Conservation (phyloP, 169 alveolate species). For the Toxoplasma gondii region DNA sequence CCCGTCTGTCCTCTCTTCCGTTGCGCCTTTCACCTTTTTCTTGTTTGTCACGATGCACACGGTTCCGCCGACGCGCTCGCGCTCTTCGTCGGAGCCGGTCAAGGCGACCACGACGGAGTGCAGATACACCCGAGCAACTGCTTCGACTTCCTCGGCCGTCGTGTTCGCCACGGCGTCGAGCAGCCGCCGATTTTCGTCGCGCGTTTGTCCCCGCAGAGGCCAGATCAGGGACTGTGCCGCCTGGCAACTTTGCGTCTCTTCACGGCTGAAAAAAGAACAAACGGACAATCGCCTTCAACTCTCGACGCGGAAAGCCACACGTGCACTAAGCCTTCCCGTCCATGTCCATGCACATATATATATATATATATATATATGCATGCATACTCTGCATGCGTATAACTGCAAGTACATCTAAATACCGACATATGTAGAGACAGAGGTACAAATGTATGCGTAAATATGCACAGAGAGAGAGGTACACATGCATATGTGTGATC, state of each 20-base stretch:
- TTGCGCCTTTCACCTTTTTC: not conserved
- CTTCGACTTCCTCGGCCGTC: not conserved
- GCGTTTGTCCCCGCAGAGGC: not conserved
- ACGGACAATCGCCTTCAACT: no score
- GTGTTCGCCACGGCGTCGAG: not conserved
- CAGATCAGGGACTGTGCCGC: constrained; percentile 13
- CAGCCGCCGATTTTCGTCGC: not conserved
- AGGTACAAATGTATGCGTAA: no score
- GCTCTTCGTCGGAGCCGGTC: not conserved
- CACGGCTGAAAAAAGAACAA: not conserved
- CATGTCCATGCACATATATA: no score
- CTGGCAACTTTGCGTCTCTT: constrained; percentile 33
- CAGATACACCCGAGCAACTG: not conserved
- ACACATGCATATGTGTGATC: not conserved
- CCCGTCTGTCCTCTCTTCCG: not conserved
- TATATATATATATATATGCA: no score
- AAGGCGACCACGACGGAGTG: not conserved
- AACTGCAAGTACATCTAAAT: no score
- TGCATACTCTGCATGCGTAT: no score
- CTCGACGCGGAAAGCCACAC: no score
- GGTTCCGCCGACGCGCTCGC: not conserved
- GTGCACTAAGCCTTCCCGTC: no score
- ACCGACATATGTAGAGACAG: no score
- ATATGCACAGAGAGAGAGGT: no score
- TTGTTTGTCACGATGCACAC: constrained; percentile 14